A percentile compares a stretch with the other conserved stretches of the same genome.
These are phyloP conservation scores for Hanseniaspora uvarum DNA, from an alignment of 1,139 yeast genomes.

Conservation along the genomic window DNA sequence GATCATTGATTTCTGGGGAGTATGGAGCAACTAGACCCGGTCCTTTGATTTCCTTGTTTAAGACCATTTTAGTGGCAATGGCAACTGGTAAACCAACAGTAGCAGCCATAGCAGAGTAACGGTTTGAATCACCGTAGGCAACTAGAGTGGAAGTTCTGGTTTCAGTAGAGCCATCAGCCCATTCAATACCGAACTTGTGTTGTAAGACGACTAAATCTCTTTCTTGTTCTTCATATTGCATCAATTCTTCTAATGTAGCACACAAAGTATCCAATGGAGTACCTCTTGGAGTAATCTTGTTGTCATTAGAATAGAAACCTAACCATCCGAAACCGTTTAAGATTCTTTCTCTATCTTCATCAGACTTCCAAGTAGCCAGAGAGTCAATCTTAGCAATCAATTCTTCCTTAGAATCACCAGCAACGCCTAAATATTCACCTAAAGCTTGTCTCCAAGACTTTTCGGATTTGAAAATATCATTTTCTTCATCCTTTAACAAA, in stretches of 20 bases:
- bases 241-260: conserved; percentile 86
- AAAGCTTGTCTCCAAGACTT: conserved; percentile 84
- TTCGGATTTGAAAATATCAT: conserved; percentile 45
- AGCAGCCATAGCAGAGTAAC: conserved; percentile 97
- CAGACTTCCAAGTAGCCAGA: conserved; percentile 71
- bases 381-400: conserved; percentile 63
- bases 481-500: conserved; percentile 68
- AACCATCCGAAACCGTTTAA: conserved; percentile 86
- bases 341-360: conserved; percentile 76
- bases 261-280: conserved; percentile 93
- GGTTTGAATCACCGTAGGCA: conserved; percentile 89
- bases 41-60: conserved; percentile 66
- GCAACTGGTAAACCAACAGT: conserved; percentile 98
- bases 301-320: conserved; percentile 67
- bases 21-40: conserved; percentile 92
- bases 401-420: conserved; percentile 60
- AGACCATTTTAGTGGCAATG: conserved; percentile 79
- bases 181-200: conserved; percentile 94
- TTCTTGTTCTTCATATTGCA: conserved; percentile 94
- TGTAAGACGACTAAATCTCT: conserved; percentile 90
- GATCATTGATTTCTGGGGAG: conserved; percentile 78
- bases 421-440: conserved; percentile 62
- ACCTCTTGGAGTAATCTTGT: conserved; percentile 72
- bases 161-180: conserved; percentile 87
- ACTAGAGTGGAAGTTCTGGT: conserved; percentile 90